Conservation (phyloP, 805 yeast species). For the Candida silvicultrix region DNA sequence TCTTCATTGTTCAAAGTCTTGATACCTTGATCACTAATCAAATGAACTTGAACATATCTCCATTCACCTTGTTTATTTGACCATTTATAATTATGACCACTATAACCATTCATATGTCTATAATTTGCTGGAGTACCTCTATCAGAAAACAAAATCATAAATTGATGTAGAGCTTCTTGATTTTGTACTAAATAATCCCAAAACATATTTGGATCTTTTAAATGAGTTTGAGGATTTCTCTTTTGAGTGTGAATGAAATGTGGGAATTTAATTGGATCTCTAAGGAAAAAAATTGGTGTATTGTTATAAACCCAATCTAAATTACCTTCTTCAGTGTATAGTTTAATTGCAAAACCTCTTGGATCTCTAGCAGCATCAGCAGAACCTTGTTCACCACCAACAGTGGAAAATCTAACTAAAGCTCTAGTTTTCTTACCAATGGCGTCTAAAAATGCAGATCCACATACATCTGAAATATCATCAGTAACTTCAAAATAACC, state of each 20-base stretch:
- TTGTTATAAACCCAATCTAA: conserved; percentile 82
- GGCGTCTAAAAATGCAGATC: conserved; percentile 61
- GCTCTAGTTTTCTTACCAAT: conserved; percentile 78
- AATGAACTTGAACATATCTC: conserved; percentile 75
- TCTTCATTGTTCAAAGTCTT: conserved; percentile 45
- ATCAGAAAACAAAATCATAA: conserved; percentile 66
- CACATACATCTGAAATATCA: conserved; percentile 67
- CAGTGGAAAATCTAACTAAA: conserved; percentile 75
- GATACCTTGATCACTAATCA: conserved; percentile 58
- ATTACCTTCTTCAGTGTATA: conserved; percentile 81
- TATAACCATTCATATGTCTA: conserved; percentile 79
- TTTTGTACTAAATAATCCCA: conserved; percentile 73
- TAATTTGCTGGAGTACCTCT: conserved; percentile 76
- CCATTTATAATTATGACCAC: conserved; percentile 84
- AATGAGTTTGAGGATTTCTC: conserved; percentile 76
- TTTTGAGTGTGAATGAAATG: conserved; percentile 86
- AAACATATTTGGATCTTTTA: conserved; percentile 71
- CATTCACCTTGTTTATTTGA: conserved; percentile 68
- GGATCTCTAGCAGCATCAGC: conserved; percentile 86
- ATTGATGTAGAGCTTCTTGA: conserved; percentile 72
- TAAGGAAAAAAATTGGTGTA: conserved; percentile 78
- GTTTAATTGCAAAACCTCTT: conserved; percentile 76
- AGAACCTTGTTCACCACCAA: conserved; percentile 79
- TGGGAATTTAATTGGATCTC: conserved; percentile 85
- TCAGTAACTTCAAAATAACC: conserved; percentile 86